Conservation (phyloP, 371 early-diverging fungal species). For the Phascolomyces articulosus region DNA sequence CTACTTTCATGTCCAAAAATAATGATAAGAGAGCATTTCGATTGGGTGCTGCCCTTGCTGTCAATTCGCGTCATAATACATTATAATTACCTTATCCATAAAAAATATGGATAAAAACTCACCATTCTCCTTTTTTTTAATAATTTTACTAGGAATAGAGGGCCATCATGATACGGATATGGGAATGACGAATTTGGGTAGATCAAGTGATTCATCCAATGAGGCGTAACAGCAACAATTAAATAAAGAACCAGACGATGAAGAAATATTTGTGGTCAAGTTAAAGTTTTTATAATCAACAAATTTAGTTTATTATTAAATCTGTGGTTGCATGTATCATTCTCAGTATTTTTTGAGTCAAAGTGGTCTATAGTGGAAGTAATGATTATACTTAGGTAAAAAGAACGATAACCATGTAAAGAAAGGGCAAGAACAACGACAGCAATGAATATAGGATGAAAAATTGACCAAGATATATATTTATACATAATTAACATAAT, state of each 20-base stretch:
- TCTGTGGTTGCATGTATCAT: slow-evolving; percentile 83
- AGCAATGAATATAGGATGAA: too few relatives aligned
- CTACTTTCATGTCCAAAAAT: slow-evolving; percentile 7
- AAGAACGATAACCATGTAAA: neutral
- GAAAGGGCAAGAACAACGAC: too few relatives aligned
- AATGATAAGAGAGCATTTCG: slow-evolving; percentile 16
- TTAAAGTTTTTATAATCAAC: slow-evolving; percentile 77
- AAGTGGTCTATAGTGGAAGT: slow-evolving; percentile 59
- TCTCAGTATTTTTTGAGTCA: slow-evolving; percentile 85
- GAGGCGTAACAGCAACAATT: slow-evolving; percentile 4
- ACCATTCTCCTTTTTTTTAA: too few relatives aligned
- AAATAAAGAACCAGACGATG: slow-evolving; percentile 23
- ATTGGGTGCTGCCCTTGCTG: slow-evolving; percentile 10
- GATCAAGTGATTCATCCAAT: neutral
- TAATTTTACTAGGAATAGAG: too few relatives aligned
- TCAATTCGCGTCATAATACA: neutral
- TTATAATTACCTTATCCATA: too few relatives aligned
- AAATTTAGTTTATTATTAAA: slow-evolving; percentile 80
- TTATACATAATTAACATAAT: too few relatives aligned
- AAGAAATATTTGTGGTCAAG: slow-evolving; percentile 60
- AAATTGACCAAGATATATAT: too few relatives aligned
- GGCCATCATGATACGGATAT: slow-evolving; percentile 8
- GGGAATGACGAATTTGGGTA: slow-evolving; percentile 10
- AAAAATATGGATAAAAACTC: too few relatives aligned
- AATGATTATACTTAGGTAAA: slow-evolving; percentile 58